These are phyloP conservation scores for Dorcoceras hygrometricum DNA, from an alignment of 257 asterid species.

Conservation along the genomic window DNA sequence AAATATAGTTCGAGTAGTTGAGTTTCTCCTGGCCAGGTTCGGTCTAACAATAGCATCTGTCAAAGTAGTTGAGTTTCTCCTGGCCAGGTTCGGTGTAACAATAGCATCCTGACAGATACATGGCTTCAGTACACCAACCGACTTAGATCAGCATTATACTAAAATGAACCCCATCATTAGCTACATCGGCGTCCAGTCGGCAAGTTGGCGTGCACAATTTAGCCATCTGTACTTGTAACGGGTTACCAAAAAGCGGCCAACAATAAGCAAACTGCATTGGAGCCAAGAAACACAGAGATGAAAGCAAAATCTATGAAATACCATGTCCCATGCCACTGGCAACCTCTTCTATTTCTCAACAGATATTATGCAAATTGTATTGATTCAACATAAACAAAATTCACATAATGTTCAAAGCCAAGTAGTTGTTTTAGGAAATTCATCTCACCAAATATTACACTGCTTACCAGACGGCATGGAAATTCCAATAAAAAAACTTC, in stretches of 20 bases:
- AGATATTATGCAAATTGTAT: neutral
- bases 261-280: neutral
- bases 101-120: too few species aligned
- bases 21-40: too few species aligned
- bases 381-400: slow-evolving; percentile 1
- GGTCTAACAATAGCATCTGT: too few species aligned
- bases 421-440: neutral
- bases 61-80: too few species aligned
- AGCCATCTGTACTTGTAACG: too few species aligned
- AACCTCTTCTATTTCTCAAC: neutral
- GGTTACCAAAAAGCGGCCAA: neutral
- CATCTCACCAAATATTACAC: neutral
- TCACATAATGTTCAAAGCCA: slow-evolving; percentile 3
- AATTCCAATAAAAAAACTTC: slow-evolving; percentile 6
- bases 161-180: too few species aligned
- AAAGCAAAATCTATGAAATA: neutral
- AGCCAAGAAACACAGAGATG: neutral
- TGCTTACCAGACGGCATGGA: slow-evolving; percentile 5
- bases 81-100: too few species aligned
- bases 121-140: too few species aligned
- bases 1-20: too few species aligned
- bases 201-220: too few species aligned
- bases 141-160: too few species aligned
- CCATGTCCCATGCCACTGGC: neutral
- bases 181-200: too few species aligned